These are phyloP conservation scores for Kwoniella botswanensis DNA, from an alignment of 768 basidiomycete species.

Conservation along the genomic window DNA sequence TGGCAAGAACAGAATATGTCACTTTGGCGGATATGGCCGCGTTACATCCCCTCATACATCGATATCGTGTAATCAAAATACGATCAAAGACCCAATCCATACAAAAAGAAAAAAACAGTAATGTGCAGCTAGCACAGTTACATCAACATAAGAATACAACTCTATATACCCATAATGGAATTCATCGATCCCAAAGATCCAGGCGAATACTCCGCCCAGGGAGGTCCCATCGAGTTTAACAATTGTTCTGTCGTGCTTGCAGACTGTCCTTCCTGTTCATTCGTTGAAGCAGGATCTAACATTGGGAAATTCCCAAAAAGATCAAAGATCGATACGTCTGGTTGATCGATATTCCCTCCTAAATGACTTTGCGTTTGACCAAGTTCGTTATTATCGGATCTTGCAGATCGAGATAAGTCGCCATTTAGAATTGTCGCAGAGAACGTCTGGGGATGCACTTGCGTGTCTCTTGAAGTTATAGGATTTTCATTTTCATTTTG, in stretches of 20 bases:
- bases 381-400: not conserved
- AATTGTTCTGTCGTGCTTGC: slow-evolving; percentile 1
- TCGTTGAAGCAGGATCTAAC: not conserved
- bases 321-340: slow-evolving; percentile 1
- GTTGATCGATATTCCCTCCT: not conserved
- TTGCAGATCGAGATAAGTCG: not conserved
- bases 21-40: not conserved
- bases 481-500: too few species aligned
- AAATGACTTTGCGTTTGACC: not conserved
- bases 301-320: slow-evolving; percentile 8
- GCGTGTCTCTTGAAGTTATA: too few species aligned
- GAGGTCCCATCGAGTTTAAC: slow-evolving; percentile 2
- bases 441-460: too few species aligned
- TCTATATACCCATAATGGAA: slow-evolving; percentile 5
- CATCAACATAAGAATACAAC: not conserved
- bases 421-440: not conserved
- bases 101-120: too few species aligned
- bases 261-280: not conserved
- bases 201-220: slow-evolving; percentile 1
- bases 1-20: not conserved
- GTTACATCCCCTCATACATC: not conserved
- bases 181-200: slow-evolving; percentile 7
- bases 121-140: too few species aligned
- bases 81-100: too few species aligned
- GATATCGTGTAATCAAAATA: too few species aligned